These are phyloP conservation scores for Boeremia exigua DNA, from an alignment of 2,329 filamentous ascomycete species.

Conservation along the genomic window DNA sequence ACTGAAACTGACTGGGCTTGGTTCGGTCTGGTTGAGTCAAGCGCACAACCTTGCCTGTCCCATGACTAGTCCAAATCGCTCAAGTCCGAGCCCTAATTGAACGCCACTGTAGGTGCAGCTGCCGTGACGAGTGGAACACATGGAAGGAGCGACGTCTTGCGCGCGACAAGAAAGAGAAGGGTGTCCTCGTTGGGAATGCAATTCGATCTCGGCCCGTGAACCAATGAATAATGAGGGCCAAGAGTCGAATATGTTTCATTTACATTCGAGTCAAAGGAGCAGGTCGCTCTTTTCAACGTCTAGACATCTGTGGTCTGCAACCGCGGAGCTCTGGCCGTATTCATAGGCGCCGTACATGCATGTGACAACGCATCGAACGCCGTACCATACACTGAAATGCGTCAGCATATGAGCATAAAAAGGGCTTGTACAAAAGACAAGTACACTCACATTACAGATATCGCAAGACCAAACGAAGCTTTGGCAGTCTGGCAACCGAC, in stretches of 20 bases:
- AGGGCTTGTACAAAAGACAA: not conserved
- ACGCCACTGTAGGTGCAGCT: too few species aligned
- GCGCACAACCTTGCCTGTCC: too few species aligned
- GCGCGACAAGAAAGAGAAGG: too few species aligned
- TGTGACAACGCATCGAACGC: conserved; percentile 13
- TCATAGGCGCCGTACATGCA: conserved; percentile 25
- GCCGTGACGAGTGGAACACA: too few species aligned
- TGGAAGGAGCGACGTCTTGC: too few species aligned
- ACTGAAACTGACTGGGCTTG: too few species aligned
- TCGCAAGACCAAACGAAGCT: conserved; percentile 14
- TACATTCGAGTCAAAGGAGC: too few species aligned
- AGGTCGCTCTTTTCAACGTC: not conserved
- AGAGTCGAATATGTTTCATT: not conserved
- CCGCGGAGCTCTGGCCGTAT: not conserved
- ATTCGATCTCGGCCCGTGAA: not conserved
- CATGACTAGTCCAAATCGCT: too few species aligned
- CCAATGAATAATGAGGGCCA: not conserved
- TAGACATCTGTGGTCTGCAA: not conserved
- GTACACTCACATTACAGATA: conserved; percentile 21
- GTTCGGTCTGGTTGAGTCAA: too few species aligned
- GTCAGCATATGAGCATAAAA: not conserved
- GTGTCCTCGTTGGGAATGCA: not conserved
- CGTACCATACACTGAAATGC: conserved; percentile 18
- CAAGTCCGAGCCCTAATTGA: too few species aligned
- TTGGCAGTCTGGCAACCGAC: conserved; percentile 13